phyloP scores from a whole-genome alignment of 108 stramenopile species.

The Phaeodactylum tricornutum region DNA sequence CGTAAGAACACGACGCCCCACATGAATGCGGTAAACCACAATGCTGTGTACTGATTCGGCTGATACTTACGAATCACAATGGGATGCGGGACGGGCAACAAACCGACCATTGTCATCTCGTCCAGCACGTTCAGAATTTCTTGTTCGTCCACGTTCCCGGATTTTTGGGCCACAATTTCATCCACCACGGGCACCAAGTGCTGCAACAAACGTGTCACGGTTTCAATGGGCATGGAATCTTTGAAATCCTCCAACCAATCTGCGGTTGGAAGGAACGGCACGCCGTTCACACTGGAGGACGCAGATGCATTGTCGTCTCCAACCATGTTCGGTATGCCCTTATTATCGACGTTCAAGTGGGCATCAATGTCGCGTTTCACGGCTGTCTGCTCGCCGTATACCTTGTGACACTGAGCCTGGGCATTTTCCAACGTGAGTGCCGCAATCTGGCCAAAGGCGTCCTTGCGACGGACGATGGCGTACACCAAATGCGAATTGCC shows the following conservation, averaged over 20 bases:
- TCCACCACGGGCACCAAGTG: constrained; percentile 94
- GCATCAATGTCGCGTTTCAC: constrained; percentile 55
- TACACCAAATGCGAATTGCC: constrained; percentile 96
- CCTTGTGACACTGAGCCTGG: constrained; percentile 67
- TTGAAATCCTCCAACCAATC: constrained; percentile 85
- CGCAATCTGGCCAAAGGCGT: constrained; percentile 68
- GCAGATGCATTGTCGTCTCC: constrained; percentile 26
- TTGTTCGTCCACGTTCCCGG: constrained; percentile 78
- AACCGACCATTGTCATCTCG: constrained; percentile 88
- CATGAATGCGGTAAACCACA: constrained; percentile 98
- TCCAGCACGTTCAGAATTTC: constrained; percentile 82
- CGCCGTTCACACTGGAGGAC: constrained; percentile 17
- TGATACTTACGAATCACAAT: constrained; percentile 98
- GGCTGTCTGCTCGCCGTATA: constrained; percentile 49
- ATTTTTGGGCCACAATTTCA: constrained; percentile 56
- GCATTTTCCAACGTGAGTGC: constrained; percentile 66
- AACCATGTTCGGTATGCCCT: constrained; percentile 48
- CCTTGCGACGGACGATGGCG: constrained; percentile 88
- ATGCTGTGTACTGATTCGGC: constrained; percentile 90
- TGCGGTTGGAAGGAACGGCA: constrained; percentile 64
- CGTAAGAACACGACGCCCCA: constrained; percentile 98
- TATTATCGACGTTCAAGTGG: constrained; percentile 35
- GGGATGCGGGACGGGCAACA: constrained; percentile 94
- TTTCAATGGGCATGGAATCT: constrained; percentile 82
- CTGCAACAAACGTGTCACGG: constrained; percentile 80